Percentiles rank a stretch among this genome's conserved stretches.
phyloP scores from a whole-genome alignment of 108 stramenopile genomes.

The Fragilariopsis cylindrus region DNA sequence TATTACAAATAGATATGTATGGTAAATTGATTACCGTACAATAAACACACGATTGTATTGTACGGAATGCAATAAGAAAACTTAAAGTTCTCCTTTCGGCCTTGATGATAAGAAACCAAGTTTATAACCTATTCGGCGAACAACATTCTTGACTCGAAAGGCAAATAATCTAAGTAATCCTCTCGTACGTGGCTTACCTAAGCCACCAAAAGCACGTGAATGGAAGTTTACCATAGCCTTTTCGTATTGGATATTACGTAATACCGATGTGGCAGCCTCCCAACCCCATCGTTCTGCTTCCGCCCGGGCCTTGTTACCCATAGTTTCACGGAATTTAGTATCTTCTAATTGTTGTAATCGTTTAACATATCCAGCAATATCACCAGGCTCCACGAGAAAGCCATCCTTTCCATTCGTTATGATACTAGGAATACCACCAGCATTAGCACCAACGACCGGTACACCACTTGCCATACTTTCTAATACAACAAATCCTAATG shows the following conservation, averaged over 20 bases:
- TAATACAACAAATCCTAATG: slow-evolving; percentile 88
- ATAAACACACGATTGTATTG: too few species aligned
- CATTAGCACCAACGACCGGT: slow-evolving; percentile 79
- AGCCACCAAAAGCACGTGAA: slow-evolving; percentile 79
- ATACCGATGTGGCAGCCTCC: slow-evolving; percentile 87
- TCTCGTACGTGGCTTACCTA: slow-evolving; percentile 57
- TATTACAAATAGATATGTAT: too few species aligned
- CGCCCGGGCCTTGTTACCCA: slow-evolving; percentile 72
- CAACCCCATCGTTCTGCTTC: slow-evolving; percentile 89
- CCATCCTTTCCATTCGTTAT: slow-evolving; percentile 76
- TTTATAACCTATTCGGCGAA: slow-evolving; percentile 16
- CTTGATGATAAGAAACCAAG: neutral
- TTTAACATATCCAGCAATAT: slow-evolving; percentile 54
- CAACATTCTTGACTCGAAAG: slow-evolving; percentile 23
- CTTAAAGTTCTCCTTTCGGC: too few species aligned
- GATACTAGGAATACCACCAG: slow-evolving; percentile 79
- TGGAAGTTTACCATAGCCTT: slow-evolving; percentile 84
- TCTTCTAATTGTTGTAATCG: slow-evolving; percentile 59
- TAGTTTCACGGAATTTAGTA: slow-evolving; percentile 45
- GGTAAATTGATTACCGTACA: too few species aligned
- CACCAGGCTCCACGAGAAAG: slow-evolving; percentile 65
- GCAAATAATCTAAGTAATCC: slow-evolving; percentile 45
- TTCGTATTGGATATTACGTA: slow-evolving; percentile 87
- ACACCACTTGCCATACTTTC: slow-evolving; percentile 92
- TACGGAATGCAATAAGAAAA: too few species aligned